Evolutionary conservation across 306 rosid species (phyloP).

Genomic region (Styphnolobium japonicum): DNA sequence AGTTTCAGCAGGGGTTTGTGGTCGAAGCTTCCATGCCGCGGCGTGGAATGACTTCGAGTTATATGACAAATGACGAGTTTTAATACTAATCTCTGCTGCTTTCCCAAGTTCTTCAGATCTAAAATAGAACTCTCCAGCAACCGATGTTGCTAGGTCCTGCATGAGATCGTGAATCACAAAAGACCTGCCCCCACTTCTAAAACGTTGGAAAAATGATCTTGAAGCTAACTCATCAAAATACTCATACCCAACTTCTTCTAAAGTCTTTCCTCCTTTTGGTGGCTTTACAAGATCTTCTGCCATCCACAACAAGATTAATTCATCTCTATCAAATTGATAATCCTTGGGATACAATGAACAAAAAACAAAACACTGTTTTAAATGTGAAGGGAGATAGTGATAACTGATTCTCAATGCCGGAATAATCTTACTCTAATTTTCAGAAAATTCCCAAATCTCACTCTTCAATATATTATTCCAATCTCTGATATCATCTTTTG

Average conservation of each 20-base stretch:
- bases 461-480: slow-evolving; percentile 9
- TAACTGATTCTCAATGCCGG: slow-evolving; percentile 28
- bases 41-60: too few relatives aligned
- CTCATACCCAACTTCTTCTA: too few relatives aligned
- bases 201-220: slow-evolving; percentile 20
- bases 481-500: background rate
- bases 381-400: background rate
- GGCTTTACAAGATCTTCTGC: slow-evolving; percentile 24
- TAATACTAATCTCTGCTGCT: background rate
- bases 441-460: background rate
- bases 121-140: background rate
- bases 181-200: fast-evolving
- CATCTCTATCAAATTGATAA: background rate
- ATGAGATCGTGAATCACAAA: too few relatives aligned
- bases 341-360: slow-evolving; percentile 18
- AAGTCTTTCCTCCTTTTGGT: too few relatives aligned
- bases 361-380: slow-evolving; percentile 13
- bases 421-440: background rate
- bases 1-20: too few relatives aligned
- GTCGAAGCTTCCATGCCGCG: too few relatives aligned
- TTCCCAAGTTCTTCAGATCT: background rate
- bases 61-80: slow-evolving; percentile 11
- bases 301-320: slow-evolving; percentile 25
- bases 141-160: slow-evolving; percentile 7
- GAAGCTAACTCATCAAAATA: slow-evolving; percentile 16